phyloP scores from a whole-genome alignment of 371 early-diverging fungal genomes.

The Choanephora cucurbitarum region DNA sequence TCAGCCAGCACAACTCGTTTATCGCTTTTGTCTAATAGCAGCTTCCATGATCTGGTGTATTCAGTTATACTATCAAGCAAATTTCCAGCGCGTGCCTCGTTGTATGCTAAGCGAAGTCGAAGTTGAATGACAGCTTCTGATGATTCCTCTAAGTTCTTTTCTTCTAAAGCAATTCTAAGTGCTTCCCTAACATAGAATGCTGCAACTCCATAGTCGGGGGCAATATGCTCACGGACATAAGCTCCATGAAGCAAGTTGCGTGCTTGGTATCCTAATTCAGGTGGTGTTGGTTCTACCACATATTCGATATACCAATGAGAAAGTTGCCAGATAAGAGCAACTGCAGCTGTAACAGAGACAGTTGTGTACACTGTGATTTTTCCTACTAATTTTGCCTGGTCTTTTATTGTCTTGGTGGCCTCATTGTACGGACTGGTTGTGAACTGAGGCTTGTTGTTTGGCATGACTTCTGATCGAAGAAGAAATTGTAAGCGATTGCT shows the following conservation, averaged over 20 bases:
- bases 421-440: slow-evolving; percentile 42
- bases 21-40: slow-evolving; percentile 22
- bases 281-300: slow-evolving; percentile 40
- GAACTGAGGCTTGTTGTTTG: slow-evolving; percentile 13
- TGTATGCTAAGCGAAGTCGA: slow-evolving; percentile 39
- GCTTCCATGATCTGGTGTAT: slow-evolving; percentile 45
- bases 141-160: slow-evolving; percentile 31
- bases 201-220: slow-evolving; percentile 43
- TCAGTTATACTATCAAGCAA: slow-evolving; percentile 46
- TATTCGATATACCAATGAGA: slow-evolving; percentile 55
- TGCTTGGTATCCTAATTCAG: slow-evolving; percentile 40
- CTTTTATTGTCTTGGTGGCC: slow-evolving; percentile 23
- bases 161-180: slow-evolving; percentile 41
- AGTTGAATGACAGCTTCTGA: slow-evolving; percentile 35
- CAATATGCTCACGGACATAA: slow-evolving; percentile 46
- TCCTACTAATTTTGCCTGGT: slow-evolving; percentile 32
- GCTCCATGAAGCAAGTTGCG: slow-evolving; percentile 54
- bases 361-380: slow-evolving; percentile 41
- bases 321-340: slow-evolving; percentile 43
- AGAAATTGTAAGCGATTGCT: slow-evolving; percentile 1
- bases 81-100: slow-evolving; percentile 43
- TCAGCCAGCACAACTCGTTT: slow-evolving; percentile 4
- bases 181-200: slow-evolving; percentile 43
- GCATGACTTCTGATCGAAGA: background rate
- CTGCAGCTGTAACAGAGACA: slow-evolving; percentile 28